These are phyloP conservation scores for Wallacemonas collosoma DNA, from an alignment of 208 protist genomes.

Conservation along the genomic window DNA sequence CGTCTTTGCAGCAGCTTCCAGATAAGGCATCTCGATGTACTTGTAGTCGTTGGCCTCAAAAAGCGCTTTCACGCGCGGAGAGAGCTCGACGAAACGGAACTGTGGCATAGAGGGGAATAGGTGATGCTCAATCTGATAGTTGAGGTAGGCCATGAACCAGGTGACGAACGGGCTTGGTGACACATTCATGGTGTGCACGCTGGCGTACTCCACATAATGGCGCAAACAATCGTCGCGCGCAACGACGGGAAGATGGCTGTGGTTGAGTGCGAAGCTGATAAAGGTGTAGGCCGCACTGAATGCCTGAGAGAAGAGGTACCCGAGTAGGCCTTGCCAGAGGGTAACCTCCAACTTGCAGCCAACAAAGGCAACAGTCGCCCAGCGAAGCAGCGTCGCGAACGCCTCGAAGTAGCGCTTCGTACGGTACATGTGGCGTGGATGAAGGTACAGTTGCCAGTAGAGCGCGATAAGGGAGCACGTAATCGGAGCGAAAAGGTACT, in stretches of 20 bases:
- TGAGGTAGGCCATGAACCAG: slow-evolving; percentile 83
- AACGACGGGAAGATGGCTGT: slow-evolving; percentile 74
- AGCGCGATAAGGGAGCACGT: slow-evolving; percentile 71
- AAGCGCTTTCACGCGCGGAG: slow-evolving; percentile 47
- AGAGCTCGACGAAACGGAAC: slow-evolving; percentile 58
- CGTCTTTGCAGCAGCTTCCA: slow-evolving; percentile 37
- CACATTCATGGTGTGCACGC: slow-evolving; percentile 77
- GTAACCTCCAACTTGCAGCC: slow-evolving; percentile 46
- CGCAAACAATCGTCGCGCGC: slow-evolving; percentile 39
- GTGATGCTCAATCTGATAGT: slow-evolving; percentile 90
- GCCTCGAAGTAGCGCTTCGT: slow-evolving; percentile 63
- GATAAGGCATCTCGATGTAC: slow-evolving; percentile 60
- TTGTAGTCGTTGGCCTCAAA: slow-evolving; percentile 67
- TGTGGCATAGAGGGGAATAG: slow-evolving; percentile 88
- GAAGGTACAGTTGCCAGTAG: slow-evolving; percentile 80
- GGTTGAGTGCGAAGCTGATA: slow-evolving; percentile 74
- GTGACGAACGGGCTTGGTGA: slow-evolving; percentile 48
- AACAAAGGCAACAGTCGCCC: slow-evolving; percentile 38
- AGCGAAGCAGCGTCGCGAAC: slow-evolving; percentile 43
- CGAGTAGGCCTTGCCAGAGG: slow-evolving; percentile 37
- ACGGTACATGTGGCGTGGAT: slow-evolving; percentile 66
- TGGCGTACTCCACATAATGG: slow-evolving; percentile 74
- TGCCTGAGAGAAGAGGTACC: slow-evolving; percentile 54
- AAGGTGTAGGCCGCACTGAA: slow-evolving; percentile 80
- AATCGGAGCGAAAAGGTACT: slow-evolving; percentile 69